Evolutionary conservation across 129 eudicot genomes (phyloP), one percentile per base, ranked within the genome.

Genomic region (Flaveria trinervia): DNA sequence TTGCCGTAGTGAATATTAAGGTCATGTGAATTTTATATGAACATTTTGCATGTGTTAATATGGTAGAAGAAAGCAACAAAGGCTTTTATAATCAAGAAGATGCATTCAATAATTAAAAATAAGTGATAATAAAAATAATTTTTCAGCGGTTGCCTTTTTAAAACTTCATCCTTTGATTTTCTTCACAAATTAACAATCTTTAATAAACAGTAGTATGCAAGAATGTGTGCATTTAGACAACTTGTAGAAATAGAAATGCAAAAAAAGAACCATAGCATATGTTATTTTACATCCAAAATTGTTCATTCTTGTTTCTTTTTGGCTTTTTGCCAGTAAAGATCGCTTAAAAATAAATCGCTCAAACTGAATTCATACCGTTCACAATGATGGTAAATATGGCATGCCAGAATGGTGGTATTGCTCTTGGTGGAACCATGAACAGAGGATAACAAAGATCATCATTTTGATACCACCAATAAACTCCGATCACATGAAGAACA

Each of bases 401-500:
- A 70, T 81, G 81, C 85, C 85, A 81, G 66, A 81, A 81, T 8
- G 85, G 81, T 50, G 85, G 85, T 69, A 81, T 76, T 70, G 81
- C 61, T 61, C 68, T 70, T 70, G 85, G 85, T 18, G 85, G 85
- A 36, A 81, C 85, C 81, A 81, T 81, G 73, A 75, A 76, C 26
- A 81, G 55, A 0, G 85, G 85, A 26, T 81, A 69, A 62, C 77
- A 81, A 69, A 81, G 81, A 81, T 81, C 85, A 7, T 76, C 85
- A 54, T 84, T 73, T 39, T 81, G 81, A 48, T 84, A 76, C 84
- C 81, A 80, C 81, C 84, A 73, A 20, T 67, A 73, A 33, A 73
- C 74, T 54, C 85, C 85, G 20, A 77, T 56, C 66, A 89, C 90
- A 68, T 89, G 96, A 80, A 92, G 85, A 52, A 85, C 52, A 72